phyloP scores from a whole-genome alignment of 805 yeast species.

The Candida easanensis region DNA sequence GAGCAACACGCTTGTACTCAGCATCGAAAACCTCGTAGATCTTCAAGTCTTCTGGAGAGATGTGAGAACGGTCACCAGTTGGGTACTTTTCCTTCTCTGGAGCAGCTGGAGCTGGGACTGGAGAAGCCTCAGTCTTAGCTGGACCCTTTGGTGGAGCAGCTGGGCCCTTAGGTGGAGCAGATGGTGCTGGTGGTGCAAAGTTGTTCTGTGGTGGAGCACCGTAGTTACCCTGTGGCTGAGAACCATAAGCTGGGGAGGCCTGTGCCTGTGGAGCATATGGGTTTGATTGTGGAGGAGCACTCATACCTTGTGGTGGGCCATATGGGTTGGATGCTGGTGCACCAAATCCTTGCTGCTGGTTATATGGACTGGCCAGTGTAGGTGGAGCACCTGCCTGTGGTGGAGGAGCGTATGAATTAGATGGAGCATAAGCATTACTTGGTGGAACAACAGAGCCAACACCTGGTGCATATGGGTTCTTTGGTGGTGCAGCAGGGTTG shows the following conservation, averaged over 20 bases:
- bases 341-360: slow-evolving; percentile 28
- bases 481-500: slow-evolving; percentile 22
- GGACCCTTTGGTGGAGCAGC: slow-evolving; percentile 23
- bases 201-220: slow-evolving; percentile 11
- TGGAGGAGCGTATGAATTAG: slow-evolving; percentile 1
- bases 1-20: slow-evolving; percentile 67
- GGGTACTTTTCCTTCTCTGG: slow-evolving; percentile 38
- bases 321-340: slow-evolving; percentile 35
- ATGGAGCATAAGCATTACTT: slow-evolving; percentile 40
- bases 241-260: slow-evolving; percentile 20
- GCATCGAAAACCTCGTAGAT: slow-evolving; percentile 55
- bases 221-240: slow-evolving; percentile 27
- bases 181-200: slow-evolving; percentile 15
- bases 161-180: slow-evolving; percentile 15
- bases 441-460: slow-evolving; percentile 24
- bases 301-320: slow-evolving; percentile 33
- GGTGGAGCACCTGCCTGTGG: not conserved
- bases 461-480: slow-evolving; percentile 37
- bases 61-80: slow-evolving; percentile 65
- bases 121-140: slow-evolving; percentile 8
- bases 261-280: slow-evolving; percentile 25
- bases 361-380: slow-evolving; percentile 31
- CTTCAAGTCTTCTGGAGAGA: slow-evolving; percentile 55
- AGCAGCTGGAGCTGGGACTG: slow-evolving; percentile 13
- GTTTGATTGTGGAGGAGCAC: slow-evolving; percentile 27